phyloP scores from a whole-genome alignment of 179 eudicot genomes.

The Heliamphora ciliata region DNA sequence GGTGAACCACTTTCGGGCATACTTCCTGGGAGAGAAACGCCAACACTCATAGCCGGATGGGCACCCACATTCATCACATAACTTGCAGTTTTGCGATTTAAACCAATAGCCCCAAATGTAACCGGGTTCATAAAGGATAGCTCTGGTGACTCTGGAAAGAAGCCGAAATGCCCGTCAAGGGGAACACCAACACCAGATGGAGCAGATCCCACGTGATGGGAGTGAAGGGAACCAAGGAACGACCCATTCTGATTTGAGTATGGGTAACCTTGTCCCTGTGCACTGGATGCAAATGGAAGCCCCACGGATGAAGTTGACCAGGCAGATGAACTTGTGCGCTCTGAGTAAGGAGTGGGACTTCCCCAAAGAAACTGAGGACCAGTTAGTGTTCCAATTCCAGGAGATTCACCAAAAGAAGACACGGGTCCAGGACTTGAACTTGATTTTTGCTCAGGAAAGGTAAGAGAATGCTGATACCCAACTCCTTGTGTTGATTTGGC shows the following conservation, averaged over 20 bases:
- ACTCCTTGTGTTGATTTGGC: constrained; percentile 20
- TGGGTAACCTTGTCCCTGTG: constrained; percentile 30
- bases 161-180: constrained; percentile 37
- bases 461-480: constrained; percentile 28
- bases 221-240: constrained; percentile 28
- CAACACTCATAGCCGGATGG: constrained; percentile 28
- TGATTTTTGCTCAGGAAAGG: constrained; percentile 27
- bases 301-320: constrained; percentile 36
- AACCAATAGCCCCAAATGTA: constrained; percentile 28
- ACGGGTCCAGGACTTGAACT: constrained; percentile 32
- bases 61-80: constrained; percentile 29
- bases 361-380: constrained; percentile 64
- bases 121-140: constrained; percentile 29
- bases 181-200: constrained; percentile 43
- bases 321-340: constrained; percentile 30
- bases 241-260: constrained; percentile 28
- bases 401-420: constrained; percentile 35
- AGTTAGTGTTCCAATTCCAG: constrained; percentile 38
- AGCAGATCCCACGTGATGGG: constrained; percentile 52
- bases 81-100: constrained; percentile 24
- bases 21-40: constrained; percentile 31
- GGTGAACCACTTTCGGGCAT: constrained; percentile 37
- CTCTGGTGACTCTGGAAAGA: constrained; percentile 45
- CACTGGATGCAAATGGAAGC: constrained; percentile 23
- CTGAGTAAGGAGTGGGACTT: constrained; percentile 40